phyloP scores from a whole-genome alignment of 2,329 filamentous ascomycete genomes.

The Ilyonectria mors-panacis region DNA sequence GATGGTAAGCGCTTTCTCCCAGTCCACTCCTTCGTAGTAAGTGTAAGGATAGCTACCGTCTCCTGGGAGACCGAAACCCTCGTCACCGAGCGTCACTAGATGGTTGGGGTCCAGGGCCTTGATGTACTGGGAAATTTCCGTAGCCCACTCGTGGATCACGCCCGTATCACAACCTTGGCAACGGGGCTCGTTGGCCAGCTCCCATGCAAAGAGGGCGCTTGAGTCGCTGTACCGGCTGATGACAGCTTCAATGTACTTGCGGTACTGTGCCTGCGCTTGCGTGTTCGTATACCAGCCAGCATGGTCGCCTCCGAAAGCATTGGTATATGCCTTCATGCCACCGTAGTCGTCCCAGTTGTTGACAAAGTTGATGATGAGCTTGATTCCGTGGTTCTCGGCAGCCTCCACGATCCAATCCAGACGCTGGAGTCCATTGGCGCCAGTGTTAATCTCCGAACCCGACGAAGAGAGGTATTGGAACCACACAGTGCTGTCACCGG shows the following conservation, averaged over 20 bases:
- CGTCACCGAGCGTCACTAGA: conserved; percentile 74
- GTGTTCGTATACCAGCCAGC: conserved; percentile 71
- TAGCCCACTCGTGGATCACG: conserved; percentile 68
- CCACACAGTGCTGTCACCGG: conserved; percentile 55
- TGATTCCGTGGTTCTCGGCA: conserved; percentile 72
- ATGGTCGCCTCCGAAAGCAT: conserved; percentile 68
- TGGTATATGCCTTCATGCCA: conserved; percentile 73
- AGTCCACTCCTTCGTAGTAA: conserved; percentile 66
- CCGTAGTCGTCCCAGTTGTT: conserved; percentile 80
- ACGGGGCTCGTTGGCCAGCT: conserved; percentile 63
- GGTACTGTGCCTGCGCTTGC: conserved; percentile 69
- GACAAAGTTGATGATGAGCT: conserved; percentile 76
- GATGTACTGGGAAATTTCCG: conserved; percentile 67
- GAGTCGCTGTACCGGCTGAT: conserved; percentile 65
- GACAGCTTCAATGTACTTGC: conserved; percentile 66
- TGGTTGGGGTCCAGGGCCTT: conserved; percentile 74
- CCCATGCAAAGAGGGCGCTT: conserved; percentile 67
- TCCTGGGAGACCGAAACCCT: conserved; percentile 62
- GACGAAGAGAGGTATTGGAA: conserved; percentile 66
- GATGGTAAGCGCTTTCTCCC: conserved; percentile 65
- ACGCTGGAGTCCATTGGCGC: conserved; percentile 69
- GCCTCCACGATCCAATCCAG: conserved; percentile 75
- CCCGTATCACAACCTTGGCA: conserved; percentile 48
- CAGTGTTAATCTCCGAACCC: conserved; percentile 73
- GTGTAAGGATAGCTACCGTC: conserved; percentile 68